Conservation (phyloP, 176 grass and related monocot species). For the Phragmites australis region DNA sequence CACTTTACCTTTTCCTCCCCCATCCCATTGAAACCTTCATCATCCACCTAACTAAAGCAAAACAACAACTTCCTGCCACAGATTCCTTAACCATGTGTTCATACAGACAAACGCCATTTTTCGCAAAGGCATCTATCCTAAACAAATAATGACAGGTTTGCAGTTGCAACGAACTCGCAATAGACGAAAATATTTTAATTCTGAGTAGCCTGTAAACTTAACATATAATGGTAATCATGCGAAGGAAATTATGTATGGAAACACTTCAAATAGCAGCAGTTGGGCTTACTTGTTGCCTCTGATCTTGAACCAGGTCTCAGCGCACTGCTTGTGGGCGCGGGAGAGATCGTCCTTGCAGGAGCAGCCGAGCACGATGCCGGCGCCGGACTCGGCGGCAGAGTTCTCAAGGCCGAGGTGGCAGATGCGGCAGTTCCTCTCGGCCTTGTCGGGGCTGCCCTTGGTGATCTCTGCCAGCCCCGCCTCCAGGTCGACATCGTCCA, state of each 20-base stretch:
- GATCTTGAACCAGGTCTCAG: slow-evolving; percentile 99
- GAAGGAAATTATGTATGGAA: not conserved
- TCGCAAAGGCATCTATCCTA: slow-evolving; percentile 7
- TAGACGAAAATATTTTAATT: slow-evolving; percentile 5
- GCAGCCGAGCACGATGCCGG: slow-evolving; percentile 83
- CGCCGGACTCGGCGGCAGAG: slow-evolving; percentile 59
- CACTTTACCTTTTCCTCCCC: slow-evolving; percentile 33
- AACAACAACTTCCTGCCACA: slow-evolving; percentile 39
- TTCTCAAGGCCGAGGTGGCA: slow-evolving; percentile 89
- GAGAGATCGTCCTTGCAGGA: slow-evolving; percentile 95
- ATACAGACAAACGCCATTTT: slow-evolving; percentile 19
- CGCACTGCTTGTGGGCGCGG: slow-evolving; percentile 88
- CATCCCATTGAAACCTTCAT: slow-evolving; percentile 52
- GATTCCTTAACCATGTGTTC: slow-evolving; percentile 54
- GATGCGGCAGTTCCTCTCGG: slow-evolving; percentile 86
- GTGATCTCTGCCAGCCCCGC: slow-evolving; percentile 64
- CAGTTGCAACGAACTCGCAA: slow-evolving; percentile 9
- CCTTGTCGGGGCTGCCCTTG: slow-evolving; percentile 59
- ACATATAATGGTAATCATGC: not conserved
- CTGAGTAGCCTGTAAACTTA: not conserved
- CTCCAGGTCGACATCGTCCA: slow-evolving; percentile 75
- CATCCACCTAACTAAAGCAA: slow-evolving; percentile 36
- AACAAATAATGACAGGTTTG: slow-evolving; percentile 11
- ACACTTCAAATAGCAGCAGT: slow-evolving; percentile 2
- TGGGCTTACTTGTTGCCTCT: slow-evolving; percentile 93